Evolutionary conservation across 169 alveolate species (phyloP).

Genomic region (Plasmodium gallinaceum): DNA sequence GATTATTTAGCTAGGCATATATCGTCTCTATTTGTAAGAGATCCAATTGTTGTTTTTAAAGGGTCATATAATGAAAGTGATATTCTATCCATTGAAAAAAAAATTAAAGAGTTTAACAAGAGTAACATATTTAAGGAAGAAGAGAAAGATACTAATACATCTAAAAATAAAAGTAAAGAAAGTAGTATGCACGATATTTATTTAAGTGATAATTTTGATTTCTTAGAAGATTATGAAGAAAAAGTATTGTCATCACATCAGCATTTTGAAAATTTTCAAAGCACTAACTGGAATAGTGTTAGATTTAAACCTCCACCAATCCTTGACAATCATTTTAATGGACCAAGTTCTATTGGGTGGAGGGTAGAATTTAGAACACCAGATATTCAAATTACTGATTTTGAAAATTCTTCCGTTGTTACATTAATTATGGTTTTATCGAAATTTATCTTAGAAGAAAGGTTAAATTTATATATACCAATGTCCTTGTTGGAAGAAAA

Average conservation of each 20-base stretch:
- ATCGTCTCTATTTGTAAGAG: constrained; percentile 91
- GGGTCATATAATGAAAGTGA: constrained; percentile 77
- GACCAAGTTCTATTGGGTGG: constrained; percentile 86
- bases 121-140: not conserved
- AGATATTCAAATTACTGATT: constrained; percentile 95
- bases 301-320: constrained; percentile 97
- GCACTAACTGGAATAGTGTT: constrained; percentile 97
- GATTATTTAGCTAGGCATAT: constrained; percentile 92
- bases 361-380: constrained; percentile 97
- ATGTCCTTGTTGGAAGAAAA: constrained; percentile 93
- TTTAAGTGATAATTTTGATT: constrained; percentile 39
- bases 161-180: not conserved
- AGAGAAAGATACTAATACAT: not conserved
- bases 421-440: constrained; percentile 84
- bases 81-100: constrained; percentile 68
- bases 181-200: constrained; percentile 8
- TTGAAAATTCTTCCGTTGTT: constrained; percentile 93
- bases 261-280: constrained; percentile 95
- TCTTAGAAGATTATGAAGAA: constrained; percentile 74
- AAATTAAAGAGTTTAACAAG: constrained; percentile 41
- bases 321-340: constrained; percentile 48
- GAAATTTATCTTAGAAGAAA: constrained; percentile 84
- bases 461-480: constrained; percentile 93
- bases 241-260: constrained; percentile 67
- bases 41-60: constrained; percentile 94